phyloP scores from a whole-genome alignment of 2,329 filamentous ascomycete species.

The Venturia pyrina region DNA sequence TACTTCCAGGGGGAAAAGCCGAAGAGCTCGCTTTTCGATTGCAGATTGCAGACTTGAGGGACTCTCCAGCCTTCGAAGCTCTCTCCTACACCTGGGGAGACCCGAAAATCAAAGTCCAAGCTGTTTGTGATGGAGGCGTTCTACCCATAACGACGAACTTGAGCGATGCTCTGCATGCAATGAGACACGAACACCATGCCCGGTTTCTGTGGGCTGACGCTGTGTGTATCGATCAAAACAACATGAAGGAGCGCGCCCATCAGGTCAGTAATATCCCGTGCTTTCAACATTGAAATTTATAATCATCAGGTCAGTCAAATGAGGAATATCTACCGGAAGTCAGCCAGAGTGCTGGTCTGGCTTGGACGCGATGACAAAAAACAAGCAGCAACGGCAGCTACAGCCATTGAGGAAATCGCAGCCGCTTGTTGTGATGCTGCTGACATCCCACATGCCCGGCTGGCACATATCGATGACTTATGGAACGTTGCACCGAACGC shows the following conservation, averaged over 20 bases:
- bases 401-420: not conserved
- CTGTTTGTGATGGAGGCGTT: slow-evolving; percentile 8
- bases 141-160: slow-evolving; percentile 10
- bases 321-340: not conserved
- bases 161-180: slow-evolving; percentile 6
- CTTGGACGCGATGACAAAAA: slow-evolving; percentile 6
- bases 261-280: slow-evolving; percentile 13
- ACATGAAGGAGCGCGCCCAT: slow-evolving; percentile 9
- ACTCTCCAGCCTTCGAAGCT: slow-evolving; percentile 11
- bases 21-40: not conserved
- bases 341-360: slow-evolving; percentile 12
- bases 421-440: not conserved
- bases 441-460: not conserved
- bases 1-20: not conserved
- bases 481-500: not conserved
- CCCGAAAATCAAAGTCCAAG: not conserved
- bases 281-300: not conserved
- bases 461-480: not conserved
- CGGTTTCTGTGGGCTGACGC: slow-evolving; percentile 14
- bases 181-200: not conserved
- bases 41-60: not conserved
- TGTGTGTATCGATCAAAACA: slow-evolving; percentile 14
- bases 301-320: not conserved
- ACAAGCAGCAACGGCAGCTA: not conserved
- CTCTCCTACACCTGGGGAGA: slow-evolving; percentile 15